These are phyloP conservation scores for Candida freyschussii DNA, from an alignment of 1,139 yeast genomes.

Conservation along the genomic window DNA sequence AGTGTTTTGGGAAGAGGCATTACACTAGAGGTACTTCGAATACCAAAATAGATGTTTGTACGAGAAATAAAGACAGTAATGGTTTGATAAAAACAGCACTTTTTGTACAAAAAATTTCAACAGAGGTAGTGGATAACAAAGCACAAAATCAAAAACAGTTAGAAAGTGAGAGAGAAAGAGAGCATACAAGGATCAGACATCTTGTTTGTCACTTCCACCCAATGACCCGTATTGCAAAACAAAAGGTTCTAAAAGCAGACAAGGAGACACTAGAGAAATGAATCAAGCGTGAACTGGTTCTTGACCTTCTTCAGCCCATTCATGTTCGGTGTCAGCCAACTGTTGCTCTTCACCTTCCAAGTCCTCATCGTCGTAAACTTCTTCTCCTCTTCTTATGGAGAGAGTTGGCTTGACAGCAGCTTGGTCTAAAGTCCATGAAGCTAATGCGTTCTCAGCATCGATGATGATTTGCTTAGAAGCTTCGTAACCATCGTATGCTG, in stretches of 20 bases:
- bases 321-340: conserved; percentile 33
- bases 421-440: conserved; percentile 93
- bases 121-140: background rate
- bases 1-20: conserved; percentile 14
- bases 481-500: conserved; percentile 97
- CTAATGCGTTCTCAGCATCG: conserved; percentile 94
- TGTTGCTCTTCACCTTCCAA: conserved; percentile 39
- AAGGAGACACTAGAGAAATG: no score
- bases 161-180: no score
- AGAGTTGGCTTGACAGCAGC: conserved; percentile 94
- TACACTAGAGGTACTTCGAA: conserved; percentile 14
- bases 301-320: conserved; percentile 44
- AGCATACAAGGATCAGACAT: no score
- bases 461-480: conserved; percentile 96
- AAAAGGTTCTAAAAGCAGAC: no score
- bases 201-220: no score
- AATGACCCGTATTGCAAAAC: no score
- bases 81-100: no score
- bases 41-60: conserved; percentile 9
- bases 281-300: conserved; percentile 23
- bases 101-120: no score
- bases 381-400: conserved; percentile 72
- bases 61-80: background rate
- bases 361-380: conserved; percentile 54
- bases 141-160: background rate